Evolutionary conservation across 2,329 filamentous ascomycete species (phyloP).

Genomic region (Cercospora zeina): DNA sequence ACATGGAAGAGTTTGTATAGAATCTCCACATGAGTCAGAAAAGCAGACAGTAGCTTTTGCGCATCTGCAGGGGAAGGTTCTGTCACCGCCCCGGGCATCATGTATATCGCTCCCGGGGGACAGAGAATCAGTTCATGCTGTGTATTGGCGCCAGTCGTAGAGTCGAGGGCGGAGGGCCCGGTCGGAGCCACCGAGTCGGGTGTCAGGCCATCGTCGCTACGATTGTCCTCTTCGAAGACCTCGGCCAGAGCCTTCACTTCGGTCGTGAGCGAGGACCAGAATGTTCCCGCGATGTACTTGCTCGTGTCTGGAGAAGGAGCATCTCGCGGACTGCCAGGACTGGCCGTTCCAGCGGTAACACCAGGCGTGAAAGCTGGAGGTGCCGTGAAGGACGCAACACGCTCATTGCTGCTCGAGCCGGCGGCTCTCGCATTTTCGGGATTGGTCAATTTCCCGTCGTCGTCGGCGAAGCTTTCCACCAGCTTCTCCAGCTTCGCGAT

Average conservation of each 20-base stretch:
- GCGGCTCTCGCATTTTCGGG: background rate
- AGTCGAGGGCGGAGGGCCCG: conserved; percentile 17
- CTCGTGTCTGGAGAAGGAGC: conserved; percentile 26
- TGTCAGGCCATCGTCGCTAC: conserved; percentile 23
- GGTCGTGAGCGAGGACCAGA: conserved; percentile 38
- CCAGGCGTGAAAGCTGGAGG: conserved; percentile 1
- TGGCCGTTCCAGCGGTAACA: background rate
- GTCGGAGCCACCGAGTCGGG: conserved; percentile 27
- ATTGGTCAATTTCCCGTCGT: conserved; percentile 21
- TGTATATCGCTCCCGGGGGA: conserved; percentile 36
- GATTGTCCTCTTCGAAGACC: conserved; percentile 36
- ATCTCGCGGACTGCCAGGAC: conserved; percentile 19
- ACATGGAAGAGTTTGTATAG: conserved; percentile 37
- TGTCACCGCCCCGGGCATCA: conserved; percentile 37
- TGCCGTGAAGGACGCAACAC: background rate
- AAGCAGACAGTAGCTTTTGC: conserved; percentile 29
- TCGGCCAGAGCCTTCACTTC: conserved; percentile 40
- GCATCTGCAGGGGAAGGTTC: conserved; percentile 31
- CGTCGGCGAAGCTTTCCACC: conserved; percentile 29
- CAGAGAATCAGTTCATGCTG: conserved; percentile 39
- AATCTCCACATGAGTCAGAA: conserved; percentile 35
- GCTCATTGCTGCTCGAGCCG: background rate
- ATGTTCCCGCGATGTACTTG: conserved; percentile 37
- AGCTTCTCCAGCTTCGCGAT: conserved; percentile 32
- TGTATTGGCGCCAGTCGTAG: conserved; percentile 11